Conservation (phyloP, 1,284 basidiomycete genomes). For the Ganoderma boninense region DNA sequence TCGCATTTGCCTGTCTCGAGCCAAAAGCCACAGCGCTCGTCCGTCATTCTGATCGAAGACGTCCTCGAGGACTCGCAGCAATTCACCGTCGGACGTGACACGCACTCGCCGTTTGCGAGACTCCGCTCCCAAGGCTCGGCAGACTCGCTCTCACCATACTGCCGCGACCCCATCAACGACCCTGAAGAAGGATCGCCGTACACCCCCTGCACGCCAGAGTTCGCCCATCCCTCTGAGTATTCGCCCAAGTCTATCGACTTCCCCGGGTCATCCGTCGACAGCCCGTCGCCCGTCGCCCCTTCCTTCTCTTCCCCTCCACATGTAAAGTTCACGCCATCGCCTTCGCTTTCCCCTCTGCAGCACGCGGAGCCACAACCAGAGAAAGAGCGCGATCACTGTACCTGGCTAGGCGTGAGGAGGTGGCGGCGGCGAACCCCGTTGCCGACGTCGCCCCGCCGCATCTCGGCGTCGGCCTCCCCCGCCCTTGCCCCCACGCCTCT, state of each 20-base stretch:
- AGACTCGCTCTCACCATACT: background rate
- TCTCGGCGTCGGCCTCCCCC: background rate
- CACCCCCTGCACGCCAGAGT: constrained; percentile 8
- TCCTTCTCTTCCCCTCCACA: background rate
- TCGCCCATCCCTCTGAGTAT: background rate
- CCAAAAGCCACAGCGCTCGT: background rate
- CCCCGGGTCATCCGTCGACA: background rate
- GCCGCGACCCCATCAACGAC: background rate
- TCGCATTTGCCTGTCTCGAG: constrained; percentile 1
- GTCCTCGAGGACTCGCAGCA: constrained; percentile 6
- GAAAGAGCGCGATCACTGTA: background rate
- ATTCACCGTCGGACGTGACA: background rate
- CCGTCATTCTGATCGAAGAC: constrained; percentile 2
- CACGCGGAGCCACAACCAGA: background rate
- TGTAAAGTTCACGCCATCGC: background rate
- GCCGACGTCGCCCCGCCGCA: background rate
- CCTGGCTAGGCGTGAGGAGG: background rate
- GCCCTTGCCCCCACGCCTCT: constrained; percentile 3
- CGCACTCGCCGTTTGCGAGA: constrained; percentile 16
- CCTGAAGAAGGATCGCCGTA: background rate
- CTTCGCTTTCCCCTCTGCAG: background rate
- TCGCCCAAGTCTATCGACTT: background rate
- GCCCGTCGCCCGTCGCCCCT: background rate
- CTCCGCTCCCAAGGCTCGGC: background rate
- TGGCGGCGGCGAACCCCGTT: background rate